phyloP scores from a whole-genome alignment of 106 monocot species.

The Phalaenopsis aphrodite region DNA sequence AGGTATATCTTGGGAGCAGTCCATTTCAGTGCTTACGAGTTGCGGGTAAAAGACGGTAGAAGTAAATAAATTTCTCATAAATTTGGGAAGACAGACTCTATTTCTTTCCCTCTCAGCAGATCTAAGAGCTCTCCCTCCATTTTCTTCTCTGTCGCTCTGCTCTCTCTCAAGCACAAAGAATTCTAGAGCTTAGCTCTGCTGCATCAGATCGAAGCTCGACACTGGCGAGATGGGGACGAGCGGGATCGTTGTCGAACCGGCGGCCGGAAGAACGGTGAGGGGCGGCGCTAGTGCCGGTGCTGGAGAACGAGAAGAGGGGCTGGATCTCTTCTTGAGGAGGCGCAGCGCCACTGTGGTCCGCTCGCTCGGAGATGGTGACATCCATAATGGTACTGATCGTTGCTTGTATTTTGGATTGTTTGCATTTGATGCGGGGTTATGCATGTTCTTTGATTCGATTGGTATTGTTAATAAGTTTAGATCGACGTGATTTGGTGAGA shows the following conservation, averaged over 20 bases:
- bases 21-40: no score
- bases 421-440: neutral
- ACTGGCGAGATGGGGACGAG: neutral
- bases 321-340: constrained; percentile 19
- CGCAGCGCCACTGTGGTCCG: neutral
- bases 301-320: constrained; percentile 7
- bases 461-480: neutral
- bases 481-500: neutral
- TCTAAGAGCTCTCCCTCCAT: constrained; percentile 3
- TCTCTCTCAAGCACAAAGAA: neutral
- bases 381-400: neutral
- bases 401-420: neutral
- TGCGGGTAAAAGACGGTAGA: no score
- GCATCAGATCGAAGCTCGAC: neutral
- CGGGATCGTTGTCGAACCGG: neutral
- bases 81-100: neutral
- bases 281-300: neutral
- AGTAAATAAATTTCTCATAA: neutral
- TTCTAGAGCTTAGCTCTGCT: neutral
- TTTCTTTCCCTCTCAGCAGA: neutral
- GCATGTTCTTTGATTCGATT: neutral
- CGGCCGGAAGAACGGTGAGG: neutral
- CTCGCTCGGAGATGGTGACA: constrained; percentile 1
- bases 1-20: no score
- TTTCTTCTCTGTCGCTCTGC: neutral